Evolutionary conservation across 1,284 basidiomycete species (phyloP).

Genomic region (Thelephora terrestris): DNA sequence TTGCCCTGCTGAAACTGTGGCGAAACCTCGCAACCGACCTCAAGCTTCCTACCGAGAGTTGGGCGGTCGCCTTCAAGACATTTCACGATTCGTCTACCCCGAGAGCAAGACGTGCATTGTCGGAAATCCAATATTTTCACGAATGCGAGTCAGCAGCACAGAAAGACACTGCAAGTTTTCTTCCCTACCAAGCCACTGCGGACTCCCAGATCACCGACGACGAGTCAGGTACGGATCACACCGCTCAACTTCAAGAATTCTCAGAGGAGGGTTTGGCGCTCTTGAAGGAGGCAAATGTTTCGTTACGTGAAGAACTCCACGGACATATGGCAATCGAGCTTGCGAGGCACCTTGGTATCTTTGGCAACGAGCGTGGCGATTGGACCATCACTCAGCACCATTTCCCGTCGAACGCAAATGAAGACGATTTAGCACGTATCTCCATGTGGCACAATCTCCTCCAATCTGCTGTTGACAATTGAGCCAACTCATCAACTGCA

Average conservation of each 20-base stretch:
- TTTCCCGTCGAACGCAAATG: too few relatives aligned
- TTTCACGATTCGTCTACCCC: conserved; percentile 7
- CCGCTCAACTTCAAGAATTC: neutral
- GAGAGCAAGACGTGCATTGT: conserved; percentile 11
- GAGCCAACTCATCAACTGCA: too few relatives aligned
- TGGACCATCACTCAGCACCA: too few relatives aligned
- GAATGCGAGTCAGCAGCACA: conserved; percentile 16
- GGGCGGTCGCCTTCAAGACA: conserved; percentile 15
- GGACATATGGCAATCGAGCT: conserved; percentile 9
- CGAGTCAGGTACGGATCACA: conserved; percentile 1
- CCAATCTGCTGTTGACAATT: too few relatives aligned
- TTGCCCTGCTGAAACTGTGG: conserved; percentile 32
- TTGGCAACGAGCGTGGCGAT: neutral
- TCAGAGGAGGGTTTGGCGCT: conserved; percentile 8
- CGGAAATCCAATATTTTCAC: conserved; percentile 28
- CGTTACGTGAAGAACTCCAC: conserved; percentile 8
- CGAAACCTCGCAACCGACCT: conserved; percentile 18
- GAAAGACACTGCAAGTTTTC: neutral
- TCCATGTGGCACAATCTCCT: too few relatives aligned
- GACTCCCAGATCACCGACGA: too few relatives aligned
- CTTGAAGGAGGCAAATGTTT: conserved; percentile 3
- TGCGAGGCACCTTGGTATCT: conserved; percentile 1
- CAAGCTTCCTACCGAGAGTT: conserved; percentile 15
- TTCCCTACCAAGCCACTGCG: too few relatives aligned
- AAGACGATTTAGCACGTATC: too few relatives aligned